A percentile compares a stretch with the other conserved stretches of the same genome.
These are phyloP conservation scores for Vicia faba DNA, from an alignment of 306 rosid genomes.

Conservation along the genomic window DNA sequence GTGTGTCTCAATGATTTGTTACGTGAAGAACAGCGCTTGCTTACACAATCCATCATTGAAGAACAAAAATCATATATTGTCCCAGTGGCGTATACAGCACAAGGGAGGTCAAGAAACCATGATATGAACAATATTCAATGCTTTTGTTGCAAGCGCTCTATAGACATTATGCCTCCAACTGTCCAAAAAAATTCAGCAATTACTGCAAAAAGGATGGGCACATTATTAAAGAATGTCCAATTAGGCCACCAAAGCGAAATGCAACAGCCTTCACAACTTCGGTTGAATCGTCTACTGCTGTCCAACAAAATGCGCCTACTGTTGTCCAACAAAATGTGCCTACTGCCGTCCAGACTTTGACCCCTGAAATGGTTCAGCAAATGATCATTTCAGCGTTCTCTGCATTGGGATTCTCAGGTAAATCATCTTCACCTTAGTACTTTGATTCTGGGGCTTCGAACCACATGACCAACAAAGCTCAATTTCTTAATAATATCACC, in stretches of 20 bases:
- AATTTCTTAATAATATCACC: neutral
- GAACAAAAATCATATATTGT: neutral
- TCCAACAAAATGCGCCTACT: neutral
- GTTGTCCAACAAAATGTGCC: no score
- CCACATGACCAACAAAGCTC: neutral
- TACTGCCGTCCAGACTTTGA: no score
- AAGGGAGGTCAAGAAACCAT: neutral
- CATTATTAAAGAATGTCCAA: neutral
- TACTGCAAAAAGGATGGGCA: neutral
- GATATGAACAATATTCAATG: neutral
- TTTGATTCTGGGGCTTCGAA: neutral
- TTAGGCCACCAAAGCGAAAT: neutral
- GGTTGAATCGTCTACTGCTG: neutral
- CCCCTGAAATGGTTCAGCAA: no score
- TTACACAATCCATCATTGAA: neutral
- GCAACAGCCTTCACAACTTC: neutral
- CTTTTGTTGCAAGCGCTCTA: neutral
- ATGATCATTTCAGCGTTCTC: no score
- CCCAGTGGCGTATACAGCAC: neutral
- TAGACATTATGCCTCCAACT: neutral
- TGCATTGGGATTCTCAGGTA: no score
- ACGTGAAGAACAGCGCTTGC: neutral
- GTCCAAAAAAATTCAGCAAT: neutral
- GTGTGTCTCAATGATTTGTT: neutral
- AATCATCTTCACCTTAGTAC: neutral